Percentiles rank a stretch among this genome's conserved stretches.
Evolutionary conservation across 495 filamentous ascomycete species (phyloP).

Genomic region (Trichoderma virens): DNA sequence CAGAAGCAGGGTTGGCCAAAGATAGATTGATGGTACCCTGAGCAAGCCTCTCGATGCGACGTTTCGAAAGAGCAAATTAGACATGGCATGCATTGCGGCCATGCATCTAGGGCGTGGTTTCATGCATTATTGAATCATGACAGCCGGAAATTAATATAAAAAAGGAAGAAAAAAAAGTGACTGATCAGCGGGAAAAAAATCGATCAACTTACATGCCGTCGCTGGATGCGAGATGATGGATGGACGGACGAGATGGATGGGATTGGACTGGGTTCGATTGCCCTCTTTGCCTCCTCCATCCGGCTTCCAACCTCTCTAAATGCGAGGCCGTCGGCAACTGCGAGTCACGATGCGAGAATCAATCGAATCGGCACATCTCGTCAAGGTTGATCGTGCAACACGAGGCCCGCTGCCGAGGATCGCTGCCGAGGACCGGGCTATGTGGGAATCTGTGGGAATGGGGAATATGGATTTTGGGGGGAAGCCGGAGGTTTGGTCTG

Average conservation of each 20-base stretch:
- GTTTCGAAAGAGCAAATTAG: background rate
- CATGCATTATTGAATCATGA: background rate
- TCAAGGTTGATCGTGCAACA: background rate
- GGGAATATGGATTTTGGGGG: background rate
- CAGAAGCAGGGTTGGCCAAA: background rate
- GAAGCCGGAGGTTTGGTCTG: background rate
- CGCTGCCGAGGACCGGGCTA: background rate
- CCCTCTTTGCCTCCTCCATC: too few relatives aligned
- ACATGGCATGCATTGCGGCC: background rate
- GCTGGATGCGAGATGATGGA: background rate
- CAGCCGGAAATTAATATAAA: background rate
- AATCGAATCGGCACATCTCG: background rate
- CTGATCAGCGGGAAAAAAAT: background rate
- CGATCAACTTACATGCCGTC: background rate
- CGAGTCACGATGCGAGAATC: background rate
- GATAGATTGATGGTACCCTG: conserved; percentile 1
- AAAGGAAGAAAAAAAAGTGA: background rate
- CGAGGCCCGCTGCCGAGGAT: background rate
- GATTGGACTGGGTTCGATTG: background rate
- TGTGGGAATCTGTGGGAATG: background rate
- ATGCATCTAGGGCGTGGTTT: background rate
- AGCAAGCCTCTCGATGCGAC: background rate
- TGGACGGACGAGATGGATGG: background rate
- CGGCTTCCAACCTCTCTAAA: too few relatives aligned
- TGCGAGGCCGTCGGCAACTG: background rate